phyloP scores from a whole-genome alignment of 257 asterid species.

The Perilla frutescens region DNA sequence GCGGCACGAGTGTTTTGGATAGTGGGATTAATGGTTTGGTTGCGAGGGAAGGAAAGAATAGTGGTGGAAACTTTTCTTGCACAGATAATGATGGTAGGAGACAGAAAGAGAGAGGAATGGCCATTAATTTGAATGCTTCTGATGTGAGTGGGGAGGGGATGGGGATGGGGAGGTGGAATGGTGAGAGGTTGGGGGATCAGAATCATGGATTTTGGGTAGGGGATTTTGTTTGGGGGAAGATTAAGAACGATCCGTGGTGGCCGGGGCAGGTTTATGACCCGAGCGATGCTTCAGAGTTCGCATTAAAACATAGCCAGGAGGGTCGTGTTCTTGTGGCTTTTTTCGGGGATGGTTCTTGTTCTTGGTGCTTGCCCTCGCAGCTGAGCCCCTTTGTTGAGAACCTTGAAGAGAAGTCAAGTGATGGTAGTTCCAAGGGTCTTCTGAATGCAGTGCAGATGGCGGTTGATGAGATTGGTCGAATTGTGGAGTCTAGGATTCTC shows the following conservation, averaged over 20 bases:
- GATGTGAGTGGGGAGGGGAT: slow-evolving; percentile 6
- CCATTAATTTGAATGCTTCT: not conserved
- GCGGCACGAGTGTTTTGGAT: not conserved
- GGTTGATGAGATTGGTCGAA: slow-evolving; percentile 55
- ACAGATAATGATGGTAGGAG: not conserved
- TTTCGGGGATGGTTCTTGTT: slow-evolving; percentile 77
- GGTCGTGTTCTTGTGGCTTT: slow-evolving; percentile 71
- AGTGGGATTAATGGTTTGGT: not conserved
- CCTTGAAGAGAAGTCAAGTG: slow-evolving; percentile 49
- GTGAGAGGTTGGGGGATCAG: slow-evolving; percentile 34
- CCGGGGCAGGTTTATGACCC: slow-evolving; percentile 83
- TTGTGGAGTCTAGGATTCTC: slow-evolving; percentile 49
- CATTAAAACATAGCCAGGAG: slow-evolving; percentile 50
- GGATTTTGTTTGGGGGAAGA: slow-evolving; percentile 90
- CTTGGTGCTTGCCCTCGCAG: slow-evolving; percentile 78
- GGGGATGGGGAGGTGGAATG: slow-evolving; percentile 25
- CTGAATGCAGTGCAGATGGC: slow-evolving; percentile 55
- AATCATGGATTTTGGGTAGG: slow-evolving; percentile 60
- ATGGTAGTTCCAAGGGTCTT: slow-evolving; percentile 46
- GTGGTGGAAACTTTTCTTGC: not conserved
- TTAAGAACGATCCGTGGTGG: slow-evolving; percentile 89
- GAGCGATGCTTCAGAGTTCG: slow-evolving; percentile 64
- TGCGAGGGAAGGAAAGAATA: not conserved
- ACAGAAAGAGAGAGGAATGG: not conserved
- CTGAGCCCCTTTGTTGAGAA: slow-evolving; percentile 62